These are phyloP conservation scores for Solanum chacoense DNA, from an alignment of 305 asterid genomes.

Conservation along the genomic window DNA sequence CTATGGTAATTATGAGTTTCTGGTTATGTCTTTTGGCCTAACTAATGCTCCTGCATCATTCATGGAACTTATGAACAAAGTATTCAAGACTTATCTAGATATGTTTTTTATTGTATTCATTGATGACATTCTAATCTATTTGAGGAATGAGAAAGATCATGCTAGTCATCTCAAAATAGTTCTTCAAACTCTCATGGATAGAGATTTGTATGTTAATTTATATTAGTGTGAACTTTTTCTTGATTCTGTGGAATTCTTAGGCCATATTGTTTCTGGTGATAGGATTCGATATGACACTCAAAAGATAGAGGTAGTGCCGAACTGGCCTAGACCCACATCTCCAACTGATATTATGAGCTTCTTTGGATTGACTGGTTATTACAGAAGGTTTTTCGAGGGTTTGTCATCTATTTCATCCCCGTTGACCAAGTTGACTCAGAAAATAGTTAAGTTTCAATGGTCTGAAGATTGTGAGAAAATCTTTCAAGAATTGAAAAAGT, in stretches of 20 bases:
- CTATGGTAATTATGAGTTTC: not conserved
- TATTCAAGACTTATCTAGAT: not conserved
- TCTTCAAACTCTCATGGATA: not conserved
- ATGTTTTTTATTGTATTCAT: not conserved
- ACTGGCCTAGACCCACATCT: not conserved
- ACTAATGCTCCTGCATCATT: not conserved
- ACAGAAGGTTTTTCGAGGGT: not conserved
- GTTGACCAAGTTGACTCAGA: not conserved
- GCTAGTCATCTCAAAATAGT: not conserved
- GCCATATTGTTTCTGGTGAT: not conserved
- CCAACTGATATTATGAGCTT: not conserved
- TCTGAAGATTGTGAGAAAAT: not conserved
- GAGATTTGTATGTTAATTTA: not conserved
- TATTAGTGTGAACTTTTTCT: not conserved
- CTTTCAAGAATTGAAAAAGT: not conserved
- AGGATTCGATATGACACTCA: not conserved
- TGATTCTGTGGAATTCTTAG: not conserved
- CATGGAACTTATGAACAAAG: not conserved
- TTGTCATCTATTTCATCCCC: not conserved
- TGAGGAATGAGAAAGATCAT: not conserved
- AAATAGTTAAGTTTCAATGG: not conserved
- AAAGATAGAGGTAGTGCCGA: not conserved
- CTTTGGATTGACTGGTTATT: not conserved
- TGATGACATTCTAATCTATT: not conserved
- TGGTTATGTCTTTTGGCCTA: not conserved